These are phyloP conservation scores for Omphalotus guepiniiformis DNA, from an alignment of 768 basidiomycete genomes.

Conservation along the genomic window DNA sequence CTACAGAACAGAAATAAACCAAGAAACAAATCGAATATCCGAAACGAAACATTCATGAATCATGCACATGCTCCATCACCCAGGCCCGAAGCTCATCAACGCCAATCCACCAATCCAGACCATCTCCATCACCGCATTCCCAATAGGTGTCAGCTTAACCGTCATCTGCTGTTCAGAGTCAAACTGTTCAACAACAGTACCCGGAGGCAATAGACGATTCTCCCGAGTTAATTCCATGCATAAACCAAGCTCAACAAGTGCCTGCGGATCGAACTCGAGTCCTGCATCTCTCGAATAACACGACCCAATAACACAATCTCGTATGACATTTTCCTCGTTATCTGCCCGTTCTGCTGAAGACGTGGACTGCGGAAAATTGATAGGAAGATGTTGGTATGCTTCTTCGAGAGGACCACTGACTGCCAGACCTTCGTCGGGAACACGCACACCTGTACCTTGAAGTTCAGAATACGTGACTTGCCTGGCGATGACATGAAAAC, in stretches of 20 bases:
- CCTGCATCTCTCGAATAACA: conserved; percentile 62
- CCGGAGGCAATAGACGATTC: conserved; percentile 7
- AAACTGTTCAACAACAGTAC: conserved; percentile 34
- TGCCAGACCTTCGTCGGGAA: conserved; percentile 67
- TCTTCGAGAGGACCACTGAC: conserved; percentile 57
- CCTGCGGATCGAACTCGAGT: conserved; percentile 78
- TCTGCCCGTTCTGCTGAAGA: conserved; percentile 5
- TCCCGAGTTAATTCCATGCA: conserved; percentile 27
- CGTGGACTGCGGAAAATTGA: conserved; percentile 16
- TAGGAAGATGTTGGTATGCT: conserved; percentile 40
- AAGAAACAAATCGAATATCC: too few species aligned
- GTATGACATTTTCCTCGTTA: conserved; percentile 17
- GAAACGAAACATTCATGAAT: too few species aligned
- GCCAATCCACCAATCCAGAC: conserved; percentile 51
- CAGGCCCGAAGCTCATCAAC: conserved; percentile 43
- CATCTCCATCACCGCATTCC: conserved; percentile 53
- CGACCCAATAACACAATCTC: conserved; percentile 48
- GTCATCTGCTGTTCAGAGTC: conserved; percentile 18
- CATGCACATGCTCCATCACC: too few species aligned
- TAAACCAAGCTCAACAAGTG: conserved; percentile 71
- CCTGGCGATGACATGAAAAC: conserved; percentile 73
- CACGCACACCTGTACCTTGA: conserved; percentile 65
- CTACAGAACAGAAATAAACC: too few species aligned
- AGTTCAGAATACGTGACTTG: conserved; percentile 71
- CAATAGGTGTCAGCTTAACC: conserved; percentile 45